Base-by-base conservation (phyloP, 768 basidiomycete species). In the Lactifluus piperatus region DNA sequence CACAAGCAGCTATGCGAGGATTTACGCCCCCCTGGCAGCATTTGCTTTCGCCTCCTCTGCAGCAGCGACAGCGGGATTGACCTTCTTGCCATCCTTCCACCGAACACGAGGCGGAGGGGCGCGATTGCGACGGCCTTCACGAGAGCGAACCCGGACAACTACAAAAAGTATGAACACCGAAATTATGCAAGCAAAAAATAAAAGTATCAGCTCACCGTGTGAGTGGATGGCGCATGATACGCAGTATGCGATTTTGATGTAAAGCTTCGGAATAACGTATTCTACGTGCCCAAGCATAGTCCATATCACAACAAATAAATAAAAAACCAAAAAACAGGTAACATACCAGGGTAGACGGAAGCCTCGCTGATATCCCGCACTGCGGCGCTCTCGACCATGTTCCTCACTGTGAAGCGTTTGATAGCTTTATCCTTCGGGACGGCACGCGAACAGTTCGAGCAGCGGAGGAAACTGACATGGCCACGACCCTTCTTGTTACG, bases 401-500 rank as follows among this genome's bases (percentile, higher is more conserved):
- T 99, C 76, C 94, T 85, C 71, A 98, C 95, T 39, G 94, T 97
- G 84, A 95, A 95, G 53, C 97, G 83, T 80, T 97, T 97, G 87
- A 98, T 97, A 66, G 95, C 95, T 83, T 98, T 98, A 81, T 98
- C 95, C 82, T 98, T 98, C 67, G 81, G 87, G 59, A 97, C 94
- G 73, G 91, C 94, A 67, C 97, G 90, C 71, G 92, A 92, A 84
- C 97, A 99, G 85, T 99, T 99, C 67, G 94, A 94, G 83, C 97
- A 99, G 69, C 97, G 89, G 72, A 99, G 83, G 74, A 90, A 91
- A 64, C 75, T 81, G 74, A 93, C 91, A 76, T 97, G 94, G 74
- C 95, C 97, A 71, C 97, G 93, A 70, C 94, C 93, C 74, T 94
- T 91, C 83, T 97, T 97, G 93, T 97, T 97, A 70, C 97, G 93